These are phyloP conservation scores for Phytophthora parvispora DNA, from an alignment of 352 stramenopile species.

Conservation along the genomic window DNA sequence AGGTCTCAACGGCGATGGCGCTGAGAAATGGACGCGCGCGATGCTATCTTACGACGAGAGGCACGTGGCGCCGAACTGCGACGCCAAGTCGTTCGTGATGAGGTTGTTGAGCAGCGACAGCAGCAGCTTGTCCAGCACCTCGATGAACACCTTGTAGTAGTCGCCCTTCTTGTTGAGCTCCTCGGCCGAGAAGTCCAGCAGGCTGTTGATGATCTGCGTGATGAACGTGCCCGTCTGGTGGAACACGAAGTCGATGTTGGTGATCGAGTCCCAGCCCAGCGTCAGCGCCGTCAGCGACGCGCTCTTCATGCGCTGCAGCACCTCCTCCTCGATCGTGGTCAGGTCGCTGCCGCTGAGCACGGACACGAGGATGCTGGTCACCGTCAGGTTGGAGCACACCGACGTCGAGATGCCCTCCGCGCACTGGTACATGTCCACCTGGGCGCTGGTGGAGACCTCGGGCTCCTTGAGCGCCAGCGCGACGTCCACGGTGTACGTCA, in stretches of 20 bases:
- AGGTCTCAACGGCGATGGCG: slow-evolving; percentile 4
- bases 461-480: slow-evolving; percentile 47
- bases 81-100: slow-evolving; percentile 44
- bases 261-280: slow-evolving; percentile 58
- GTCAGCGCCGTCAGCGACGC: slow-evolving; percentile 43
- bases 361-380: slow-evolving; percentile 51
- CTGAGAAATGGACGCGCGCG: neutral
- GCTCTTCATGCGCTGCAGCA: slow-evolving; percentile 40
- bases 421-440: slow-evolving; percentile 57
- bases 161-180: slow-evolving; percentile 77
- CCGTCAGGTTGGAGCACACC: slow-evolving; percentile 59
- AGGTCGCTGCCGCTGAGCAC: slow-evolving; percentile 49
- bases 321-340: slow-evolving; percentile 34
- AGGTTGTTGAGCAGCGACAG: slow-evolving; percentile 66
- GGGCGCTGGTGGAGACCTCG: slow-evolving; percentile 32
- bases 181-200: slow-evolving; percentile 58
- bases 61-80: slow-evolving; percentile 59
- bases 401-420: slow-evolving; percentile 32
- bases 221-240: slow-evolving; percentile 48
- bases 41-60: slow-evolving; percentile 28
- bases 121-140: slow-evolving; percentile 44
- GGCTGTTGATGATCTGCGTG: slow-evolving; percentile 51
- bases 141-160: slow-evolving; percentile 59
- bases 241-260: slow-evolving; percentile 63
- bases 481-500: slow-evolving; percentile 47